phyloP scores from a whole-genome alignment of 73 alveolate species.

The Tetrahymena elliotti region DNA sequence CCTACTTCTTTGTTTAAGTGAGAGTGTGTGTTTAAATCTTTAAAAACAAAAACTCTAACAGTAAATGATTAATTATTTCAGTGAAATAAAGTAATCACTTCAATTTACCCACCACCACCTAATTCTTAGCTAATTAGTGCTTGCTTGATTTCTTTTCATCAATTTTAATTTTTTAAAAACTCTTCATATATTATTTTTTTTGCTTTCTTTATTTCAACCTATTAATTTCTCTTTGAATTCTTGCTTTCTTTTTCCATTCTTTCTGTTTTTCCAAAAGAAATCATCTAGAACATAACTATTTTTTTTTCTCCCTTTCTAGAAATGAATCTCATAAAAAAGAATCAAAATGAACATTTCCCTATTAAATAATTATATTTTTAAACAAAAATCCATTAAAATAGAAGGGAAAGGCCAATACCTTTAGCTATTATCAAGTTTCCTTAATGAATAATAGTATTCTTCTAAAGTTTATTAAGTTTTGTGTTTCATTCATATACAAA shows the following conservation, averaged over 20 bases:
- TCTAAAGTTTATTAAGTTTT: no score
- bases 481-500: no score
- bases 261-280: neutral
- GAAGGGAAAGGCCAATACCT: no score
- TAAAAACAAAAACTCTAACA: neutral
- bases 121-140: no score
- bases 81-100: neutral
- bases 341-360: neutral
- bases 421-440: neutral
- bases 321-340: neutral
- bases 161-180: neutral
- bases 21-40: neutral
- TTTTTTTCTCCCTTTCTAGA: neutral
- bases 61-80: neutral
- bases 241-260: neutral
- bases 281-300: neutral
- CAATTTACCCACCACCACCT: neutral
- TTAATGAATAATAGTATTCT: no score
- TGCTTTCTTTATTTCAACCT: neutral
- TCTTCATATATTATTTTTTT: neutral
- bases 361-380: no score
- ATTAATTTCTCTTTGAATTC: neutral
- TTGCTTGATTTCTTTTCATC: neutral
- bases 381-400: no score
- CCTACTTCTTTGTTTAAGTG: neutral